These are phyloP conservation scores for Fusarium sambucinum DNA, from an alignment of 2,329 filamentous ascomycete genomes.

Conservation along the genomic window DNA sequence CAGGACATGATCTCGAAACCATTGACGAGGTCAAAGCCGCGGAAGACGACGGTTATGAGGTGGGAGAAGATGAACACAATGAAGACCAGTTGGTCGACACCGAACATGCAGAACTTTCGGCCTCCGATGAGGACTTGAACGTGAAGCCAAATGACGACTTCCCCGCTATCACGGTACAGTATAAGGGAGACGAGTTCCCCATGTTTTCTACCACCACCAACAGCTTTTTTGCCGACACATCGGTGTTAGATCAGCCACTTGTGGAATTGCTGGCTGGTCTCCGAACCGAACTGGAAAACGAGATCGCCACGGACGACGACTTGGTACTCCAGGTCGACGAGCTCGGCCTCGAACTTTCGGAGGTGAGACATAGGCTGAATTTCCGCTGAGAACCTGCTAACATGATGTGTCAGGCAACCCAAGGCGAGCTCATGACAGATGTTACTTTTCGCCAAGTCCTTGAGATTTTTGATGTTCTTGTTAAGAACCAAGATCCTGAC, in stretches of 20 bases:
- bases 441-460: conserved; percentile 58
- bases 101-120: conserved; percentile 11
- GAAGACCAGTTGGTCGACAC: conserved; percentile 20
- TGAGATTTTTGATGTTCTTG: conserved; percentile 58
- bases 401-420: conserved; percentile 50
- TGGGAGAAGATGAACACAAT: conserved; percentile 23
- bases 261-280: conserved; percentile 59
- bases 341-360: conserved; percentile 65
- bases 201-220: conserved; percentile 54
- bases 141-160: conserved; percentile 39
- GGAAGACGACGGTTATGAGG: conserved; percentile 16
- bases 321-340: conserved; percentile 65
- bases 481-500: conserved; percentile 59
- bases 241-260: conserved; percentile 59
- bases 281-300: conserved; percentile 60
- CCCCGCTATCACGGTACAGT: conserved; percentile 57
- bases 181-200: conserved; percentile 59
- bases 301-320: conserved; percentile 61
- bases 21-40: conserved; percentile 5
- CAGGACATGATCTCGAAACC: conserved; percentile 3
- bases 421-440: conserved; percentile 51
- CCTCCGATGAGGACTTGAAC: conserved; percentile 24
- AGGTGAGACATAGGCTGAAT: conserved; percentile 53
- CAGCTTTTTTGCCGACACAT: conserved; percentile 60
- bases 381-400: conserved; percentile 42